Evolutionary conservation across 1,284 basidiomycete genomes (phyloP), one percentile per base, ranked within the genome.

Genomic region (Mycosarcoma mackinlayi): DNA sequence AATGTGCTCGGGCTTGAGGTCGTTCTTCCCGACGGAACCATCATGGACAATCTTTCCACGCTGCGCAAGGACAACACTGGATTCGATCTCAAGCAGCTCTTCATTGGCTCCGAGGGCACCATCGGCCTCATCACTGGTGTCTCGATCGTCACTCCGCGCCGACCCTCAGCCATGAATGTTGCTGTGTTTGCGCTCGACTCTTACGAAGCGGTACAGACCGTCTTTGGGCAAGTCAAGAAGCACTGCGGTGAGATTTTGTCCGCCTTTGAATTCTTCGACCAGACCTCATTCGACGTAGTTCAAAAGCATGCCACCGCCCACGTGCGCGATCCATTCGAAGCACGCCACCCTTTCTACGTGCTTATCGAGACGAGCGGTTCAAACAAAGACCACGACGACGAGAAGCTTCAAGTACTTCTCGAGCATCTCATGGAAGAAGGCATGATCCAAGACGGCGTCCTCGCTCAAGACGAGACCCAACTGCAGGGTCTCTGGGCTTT

Each of bases 1-100:
- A 91, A 90, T 13, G 95, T 98, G 0, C 88, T 99, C 1, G 96
- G 96, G n/a, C 86, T 99, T 16, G 96, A 99, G 82, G 94, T 95
- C 19, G 96, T 98, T 7, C 86, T 98, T 27, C 92, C 96, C 1
- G 92, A 98, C 78, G 84, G 96, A n/a, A 92, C 91, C n/a, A 87
- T 99, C 61, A 66, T 82, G 44, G 75, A 81, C 38, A 71, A 69
- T 19, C 75, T 82, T 3, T 78, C 77, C 5, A 83, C 84, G 1
- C 85, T 98, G 59, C 88, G 96, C 45, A 99, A 99, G 85, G 96
- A 99, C 84, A 99, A 99, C 83, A 99, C 96, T 3, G 94, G 95
- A n/a, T 95, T 97, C 81, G 96, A 99, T 83, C 86, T 98, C 47
- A 98, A 99, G 84, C 96, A 98, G 83, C 88, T 99, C 7, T 99